A percentile compares a stretch with the other conserved stretches of the same genome.
Evolutionary conservation across 495 filamentous ascomycete genomes (phyloP).

Genomic region (Sphaerosporella brunnea): DNA sequence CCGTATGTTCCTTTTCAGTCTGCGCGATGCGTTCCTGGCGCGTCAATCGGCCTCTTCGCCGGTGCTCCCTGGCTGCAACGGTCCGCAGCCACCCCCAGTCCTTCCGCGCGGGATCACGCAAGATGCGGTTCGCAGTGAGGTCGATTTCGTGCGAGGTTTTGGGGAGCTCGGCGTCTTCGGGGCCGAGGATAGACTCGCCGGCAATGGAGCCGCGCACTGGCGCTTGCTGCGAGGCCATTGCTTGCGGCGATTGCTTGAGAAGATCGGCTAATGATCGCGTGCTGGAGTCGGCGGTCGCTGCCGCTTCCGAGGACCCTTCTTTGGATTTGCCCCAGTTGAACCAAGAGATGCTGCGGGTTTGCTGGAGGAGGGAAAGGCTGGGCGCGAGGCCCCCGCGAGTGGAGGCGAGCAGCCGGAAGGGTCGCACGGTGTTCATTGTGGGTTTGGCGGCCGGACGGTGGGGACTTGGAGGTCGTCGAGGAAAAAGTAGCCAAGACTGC

Average conservation of each 20-base stretch:
- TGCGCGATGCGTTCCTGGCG: slow-evolving; percentile 43
- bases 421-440: slow-evolving; percentile 1
- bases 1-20: slow-evolving; percentile 51
- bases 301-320: not conserved
- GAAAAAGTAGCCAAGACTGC: no score
- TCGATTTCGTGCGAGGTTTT: not conserved
- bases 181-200: slow-evolving; percentile 41
- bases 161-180: slow-evolving; percentile 26
- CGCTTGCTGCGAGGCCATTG: not conserved
- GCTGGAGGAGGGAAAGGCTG: not conserved
- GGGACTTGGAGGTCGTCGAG: not conserved
- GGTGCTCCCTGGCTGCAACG: slow-evolving; percentile 37
- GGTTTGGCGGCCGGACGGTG: not conserved
- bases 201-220: slow-evolving; percentile 19
- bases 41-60: slow-evolving; percentile 47
- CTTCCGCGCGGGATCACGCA: slow-evolving; percentile 18
- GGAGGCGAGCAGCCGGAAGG: slow-evolving; percentile 3
- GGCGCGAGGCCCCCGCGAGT: not conserved
- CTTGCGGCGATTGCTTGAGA: slow-evolving; percentile 9
- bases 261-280: not conserved
- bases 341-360: slow-evolving; percentile 10
- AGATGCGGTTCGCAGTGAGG: slow-evolving; percentile 1
- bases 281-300: not conserved
- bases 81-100: slow-evolving; percentile 22
- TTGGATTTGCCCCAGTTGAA: slow-evolving; percentile 11